These are phyloP conservation scores for Lactarius evosmus DNA, from an alignment of 768 basidiomycete genomes.

Conservation along the genomic window DNA sequence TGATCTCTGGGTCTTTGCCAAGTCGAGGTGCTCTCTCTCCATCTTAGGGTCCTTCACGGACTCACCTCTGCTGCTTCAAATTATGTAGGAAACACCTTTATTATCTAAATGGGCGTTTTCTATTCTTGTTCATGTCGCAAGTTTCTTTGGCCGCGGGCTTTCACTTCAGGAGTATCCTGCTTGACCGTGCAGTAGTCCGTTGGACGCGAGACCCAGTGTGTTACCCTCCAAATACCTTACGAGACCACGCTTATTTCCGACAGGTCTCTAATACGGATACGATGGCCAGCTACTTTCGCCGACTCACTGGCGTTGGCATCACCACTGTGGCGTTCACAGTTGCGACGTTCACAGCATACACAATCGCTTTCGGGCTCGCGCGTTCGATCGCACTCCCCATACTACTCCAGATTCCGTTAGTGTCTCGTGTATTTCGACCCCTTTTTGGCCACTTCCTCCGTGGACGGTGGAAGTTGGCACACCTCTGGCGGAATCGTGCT, in stretches of 20 bases:
- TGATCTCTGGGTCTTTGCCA: slow-evolving; percentile 56
- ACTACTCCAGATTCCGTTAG: slow-evolving; percentile 51
- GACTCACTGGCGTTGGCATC: slow-evolving; percentile 3
- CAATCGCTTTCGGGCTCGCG: slow-evolving; percentile 44
- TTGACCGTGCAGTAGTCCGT: slow-evolving; percentile 51
- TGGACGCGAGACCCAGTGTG: slow-evolving; percentile 29
- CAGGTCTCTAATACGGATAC: slow-evolving; percentile 32
- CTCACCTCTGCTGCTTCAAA: neutral
- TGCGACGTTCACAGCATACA: slow-evolving; percentile 36
- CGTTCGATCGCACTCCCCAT: slow-evolving; percentile 51
- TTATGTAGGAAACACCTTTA: slow-evolving; percentile 63
- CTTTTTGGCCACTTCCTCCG: slow-evolving; percentile 62
- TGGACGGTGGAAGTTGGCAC: slow-evolving; percentile 51
- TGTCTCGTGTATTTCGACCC: slow-evolving; percentile 51
- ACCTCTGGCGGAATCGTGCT: slow-evolving; percentile 46
- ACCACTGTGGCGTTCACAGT: slow-evolving; percentile 11
- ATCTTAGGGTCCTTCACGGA: neutral
- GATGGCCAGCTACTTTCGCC: slow-evolving; percentile 23
- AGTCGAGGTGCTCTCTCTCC: slow-evolving; percentile 51
- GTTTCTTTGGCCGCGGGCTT: slow-evolving; percentile 45
- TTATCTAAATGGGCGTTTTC: slow-evolving; percentile 64
- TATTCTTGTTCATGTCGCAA: slow-evolving; percentile 60
- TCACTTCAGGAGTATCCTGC: slow-evolving; percentile 55
- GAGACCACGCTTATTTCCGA: neutral
- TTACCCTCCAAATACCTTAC: neutral